Conservation (phyloP, 495 filamentous ascomycete genomes). For the Cenococcum geophilum region DNA sequence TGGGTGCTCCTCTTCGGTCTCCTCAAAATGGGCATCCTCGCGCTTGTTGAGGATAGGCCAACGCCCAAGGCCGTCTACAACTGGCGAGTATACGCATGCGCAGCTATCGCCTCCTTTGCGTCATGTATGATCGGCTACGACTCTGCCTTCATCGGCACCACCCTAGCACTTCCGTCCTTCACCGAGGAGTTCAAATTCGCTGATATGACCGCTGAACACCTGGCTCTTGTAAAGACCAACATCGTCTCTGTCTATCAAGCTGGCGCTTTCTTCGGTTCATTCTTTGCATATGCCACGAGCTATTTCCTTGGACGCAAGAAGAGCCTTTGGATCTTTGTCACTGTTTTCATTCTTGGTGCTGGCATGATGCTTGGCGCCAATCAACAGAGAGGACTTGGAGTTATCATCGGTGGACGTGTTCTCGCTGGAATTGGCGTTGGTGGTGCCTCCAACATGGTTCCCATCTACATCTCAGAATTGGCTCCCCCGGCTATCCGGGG, state of each 20-base stretch:
- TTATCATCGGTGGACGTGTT: constrained; percentile 45
- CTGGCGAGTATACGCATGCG: constrained; percentile 62
- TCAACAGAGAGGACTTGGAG: constrained; percentile 50
- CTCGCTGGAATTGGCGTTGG: constrained; percentile 42
- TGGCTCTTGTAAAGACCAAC: constrained; percentile 35
- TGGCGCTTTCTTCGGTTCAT: constrained; percentile 34
- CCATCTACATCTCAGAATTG: constrained; percentile 43
- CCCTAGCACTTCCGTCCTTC: constrained; percentile 23
- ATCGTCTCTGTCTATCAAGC: constrained; percentile 58
- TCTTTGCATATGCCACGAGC: constrained; percentile 26
- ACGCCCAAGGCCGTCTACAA: constrained; percentile 66
- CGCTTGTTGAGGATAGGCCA: constrained; percentile 57
- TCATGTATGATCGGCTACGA: constrained; percentile 61
- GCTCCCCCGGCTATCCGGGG: constrained; percentile 42
- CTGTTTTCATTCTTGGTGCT: constrained; percentile 32
- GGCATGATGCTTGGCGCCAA: constrained; percentile 38
- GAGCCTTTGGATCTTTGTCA: constrained; percentile 25
- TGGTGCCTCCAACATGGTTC: constrained; percentile 37
- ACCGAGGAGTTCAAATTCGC: constrained; percentile 19
- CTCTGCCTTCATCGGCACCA: constrained; percentile 27
- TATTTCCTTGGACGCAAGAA: constrained; percentile 28
- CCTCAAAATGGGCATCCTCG: constrained; percentile 52
- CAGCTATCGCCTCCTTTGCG: constrained; percentile 59
- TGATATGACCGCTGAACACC: background rate
- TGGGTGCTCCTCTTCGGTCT: constrained; percentile 13